Evolutionary conservation across 1,284 basidiomycete species (phyloP).

Genomic region (Lentinula novae-zelandiae): DNA sequence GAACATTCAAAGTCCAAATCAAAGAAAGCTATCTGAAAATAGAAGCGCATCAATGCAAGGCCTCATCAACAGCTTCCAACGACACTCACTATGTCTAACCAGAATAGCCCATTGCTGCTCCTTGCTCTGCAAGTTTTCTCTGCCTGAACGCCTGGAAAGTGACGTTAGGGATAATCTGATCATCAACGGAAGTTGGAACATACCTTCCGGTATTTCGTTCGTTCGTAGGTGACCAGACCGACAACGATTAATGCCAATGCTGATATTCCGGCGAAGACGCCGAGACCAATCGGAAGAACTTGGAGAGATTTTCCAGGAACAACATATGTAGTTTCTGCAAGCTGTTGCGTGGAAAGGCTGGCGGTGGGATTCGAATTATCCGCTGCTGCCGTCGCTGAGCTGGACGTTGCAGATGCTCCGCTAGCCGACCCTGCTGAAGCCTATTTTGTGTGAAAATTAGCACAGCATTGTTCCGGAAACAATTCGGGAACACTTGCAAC

Average conservation of each 20-base stretch:
- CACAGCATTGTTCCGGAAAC: slow-evolving; percentile 11
- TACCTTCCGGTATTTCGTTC: slow-evolving; percentile 78
- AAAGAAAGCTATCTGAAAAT: slow-evolving; percentile 12
- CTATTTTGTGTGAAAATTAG: slow-evolving; percentile 4
- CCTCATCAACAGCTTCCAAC: neutral
- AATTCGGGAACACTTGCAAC: slow-evolving; percentile 5
- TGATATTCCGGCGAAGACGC: slow-evolving; percentile 78
- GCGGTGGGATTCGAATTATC: slow-evolving; percentile 25
- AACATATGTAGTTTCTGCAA: slow-evolving; percentile 42
- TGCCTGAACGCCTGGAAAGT: slow-evolving; percentile 62
- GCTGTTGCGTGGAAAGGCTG: slow-evolving; percentile 33
- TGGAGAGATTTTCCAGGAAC: slow-evolving; percentile 70
- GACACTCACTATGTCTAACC: slow-evolving; percentile 44
- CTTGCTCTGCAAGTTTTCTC: slow-evolving; percentile 67
- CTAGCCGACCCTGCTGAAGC: slow-evolving; percentile 13
- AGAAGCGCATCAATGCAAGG: neutral
- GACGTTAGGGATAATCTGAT: neutral
- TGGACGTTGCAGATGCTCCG: slow-evolving; percentile 15
- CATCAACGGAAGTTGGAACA: slow-evolving; percentile 18
- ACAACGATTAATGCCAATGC: slow-evolving; percentile 77
- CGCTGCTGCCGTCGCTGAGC: slow-evolving; percentile 17
- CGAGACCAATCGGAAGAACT: slow-evolving; percentile 77
- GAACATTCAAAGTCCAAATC: slow-evolving; percentile 5
- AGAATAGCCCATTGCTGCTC: slow-evolving; percentile 51
- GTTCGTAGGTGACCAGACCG: slow-evolving; percentile 76